These are phyloP conservation scores for Rhodotorula taiwanensis DNA, from an alignment of 768 basidiomycete genomes.

Conservation along the genomic window DNA sequence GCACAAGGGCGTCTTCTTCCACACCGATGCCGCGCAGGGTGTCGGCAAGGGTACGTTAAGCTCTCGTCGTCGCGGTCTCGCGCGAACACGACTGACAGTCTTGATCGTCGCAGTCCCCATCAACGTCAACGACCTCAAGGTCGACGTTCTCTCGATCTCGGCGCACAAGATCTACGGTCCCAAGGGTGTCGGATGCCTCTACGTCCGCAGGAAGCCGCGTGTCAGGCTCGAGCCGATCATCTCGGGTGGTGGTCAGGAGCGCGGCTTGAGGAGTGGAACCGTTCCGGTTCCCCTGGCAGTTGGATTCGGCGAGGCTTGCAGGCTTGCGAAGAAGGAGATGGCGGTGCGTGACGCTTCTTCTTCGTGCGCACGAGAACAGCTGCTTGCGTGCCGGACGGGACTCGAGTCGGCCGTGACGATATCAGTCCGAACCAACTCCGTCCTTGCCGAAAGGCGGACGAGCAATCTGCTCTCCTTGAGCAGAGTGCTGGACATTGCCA, in stretches of 20 bases:
- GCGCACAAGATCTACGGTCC: slow-evolving; percentile 98
- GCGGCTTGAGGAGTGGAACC: slow-evolving; percentile 91
- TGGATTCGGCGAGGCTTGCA: slow-evolving; percentile 88
- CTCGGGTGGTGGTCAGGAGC: slow-evolving; percentile 93
- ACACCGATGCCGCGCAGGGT: slow-evolving; percentile 96
- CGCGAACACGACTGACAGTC: not conserved
- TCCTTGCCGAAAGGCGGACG: not conserved
- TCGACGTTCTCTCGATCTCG: slow-evolving; percentile 92
- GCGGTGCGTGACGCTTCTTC: slow-evolving; percentile 55
- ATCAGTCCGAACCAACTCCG: not conserved
- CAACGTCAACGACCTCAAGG: slow-evolving; percentile 89
- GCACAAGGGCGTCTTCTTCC: slow-evolving; percentile 85
- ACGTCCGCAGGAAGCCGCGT: slow-evolving; percentile 83
- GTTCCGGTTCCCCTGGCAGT: slow-evolving; percentile 79
- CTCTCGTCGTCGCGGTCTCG: not conserved
- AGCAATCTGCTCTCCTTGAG: not conserved
- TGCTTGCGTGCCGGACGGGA: not conserved
- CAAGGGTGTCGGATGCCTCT: slow-evolving; percentile 89
- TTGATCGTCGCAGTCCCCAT: slow-evolving; percentile 74
- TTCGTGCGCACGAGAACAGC: not conserved
- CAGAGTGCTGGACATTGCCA: not conserved
- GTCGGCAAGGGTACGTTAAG: slow-evolving; percentile 34
- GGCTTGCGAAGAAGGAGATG: slow-evolving; percentile 89
- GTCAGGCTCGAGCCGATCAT: slow-evolving; percentile 91
- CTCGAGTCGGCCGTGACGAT: slow-evolving; percentile 12